A percentile compares a stretch with the other conserved stretches of the same genome.
Conservation (phyloP, 108 stramenopile species). For the Fragilaria crotonensis region DNA sequence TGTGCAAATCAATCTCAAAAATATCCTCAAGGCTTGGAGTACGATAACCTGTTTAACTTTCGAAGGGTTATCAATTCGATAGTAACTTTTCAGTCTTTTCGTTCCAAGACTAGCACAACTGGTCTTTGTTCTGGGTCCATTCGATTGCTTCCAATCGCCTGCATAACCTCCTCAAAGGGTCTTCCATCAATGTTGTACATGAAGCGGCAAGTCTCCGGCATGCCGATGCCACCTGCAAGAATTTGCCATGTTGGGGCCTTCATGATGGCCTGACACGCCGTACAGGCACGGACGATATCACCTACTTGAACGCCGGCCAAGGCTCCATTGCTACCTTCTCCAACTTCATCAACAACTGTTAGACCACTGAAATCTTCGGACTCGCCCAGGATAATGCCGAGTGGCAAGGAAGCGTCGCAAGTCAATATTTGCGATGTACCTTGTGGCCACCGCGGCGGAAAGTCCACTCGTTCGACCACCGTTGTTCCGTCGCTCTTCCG, state of each 20-base stretch:
- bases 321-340: constrained; percentile 38
- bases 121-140: constrained; percentile 63
- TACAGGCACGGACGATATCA: constrained; percentile 63
- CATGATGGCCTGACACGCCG: constrained; percentile 65
- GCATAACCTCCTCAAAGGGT: constrained; percentile 67
- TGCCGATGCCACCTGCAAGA: constrained; percentile 72
- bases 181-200: constrained; percentile 57
- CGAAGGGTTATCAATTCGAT: neutral
- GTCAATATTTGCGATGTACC: constrained; percentile 30
- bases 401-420: constrained; percentile 44
- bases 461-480: constrained; percentile 59
- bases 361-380: constrained; percentile 21
- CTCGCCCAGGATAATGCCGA: constrained; percentile 64
- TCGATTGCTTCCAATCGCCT: constrained; percentile 61
- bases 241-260: constrained; percentile 73
- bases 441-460: constrained; percentile 43
- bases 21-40: too few species aligned
- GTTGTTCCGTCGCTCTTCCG: constrained; percentile 65
- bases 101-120: constrained; percentile 63
- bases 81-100: constrained; percentile 4
- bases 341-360: constrained; percentile 53
- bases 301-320: constrained; percentile 47
- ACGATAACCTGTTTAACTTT: too few species aligned
- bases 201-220: constrained; percentile 63
- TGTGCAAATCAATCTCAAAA: too few species aligned